Percentiles rank a stretch among this genome's conserved stretches.
Conservation (phyloP, 1,139 yeast species). For the Scheffersomyces insectosa region DNA sequence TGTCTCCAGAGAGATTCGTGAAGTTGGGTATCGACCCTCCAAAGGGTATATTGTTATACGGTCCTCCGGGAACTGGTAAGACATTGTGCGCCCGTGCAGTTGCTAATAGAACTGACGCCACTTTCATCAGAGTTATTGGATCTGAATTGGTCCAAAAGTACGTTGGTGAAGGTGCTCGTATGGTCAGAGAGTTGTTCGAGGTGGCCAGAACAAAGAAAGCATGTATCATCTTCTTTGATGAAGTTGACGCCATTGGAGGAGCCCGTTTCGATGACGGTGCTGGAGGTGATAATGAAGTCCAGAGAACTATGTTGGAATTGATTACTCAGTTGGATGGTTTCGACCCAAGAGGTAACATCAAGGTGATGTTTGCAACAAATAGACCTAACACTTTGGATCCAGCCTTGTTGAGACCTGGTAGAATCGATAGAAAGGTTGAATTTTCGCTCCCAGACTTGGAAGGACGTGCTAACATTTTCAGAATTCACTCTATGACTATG, state of each 20-base stretch:
- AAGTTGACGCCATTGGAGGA: conserved; percentile 98
- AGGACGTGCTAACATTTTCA: conserved; percentile 95
- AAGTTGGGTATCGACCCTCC: conserved; percentile 98
- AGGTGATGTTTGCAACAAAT: conserved; percentile 98
- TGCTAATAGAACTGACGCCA: conserved; percentile 98
- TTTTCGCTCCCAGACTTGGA: conserved; percentile 94
- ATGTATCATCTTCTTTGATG: conserved; percentile 94
- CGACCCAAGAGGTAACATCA: conserved; percentile 97
- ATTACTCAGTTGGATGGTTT: conserved; percentile 97
- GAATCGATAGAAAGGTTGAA: conserved; percentile 97
- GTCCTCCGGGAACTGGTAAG: conserved; percentile 99
- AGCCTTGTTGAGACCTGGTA: conserved; percentile 95
- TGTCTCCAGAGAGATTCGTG: conserved; percentile 95
- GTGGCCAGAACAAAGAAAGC: conserved; percentile 99
- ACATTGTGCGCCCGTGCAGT: conserved; percentile 98
- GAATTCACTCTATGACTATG: conserved; percentile 97
- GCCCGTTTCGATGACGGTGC: conserved; percentile 99
- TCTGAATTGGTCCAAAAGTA: conserved; percentile 97
- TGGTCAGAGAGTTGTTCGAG: conserved; percentile 97
- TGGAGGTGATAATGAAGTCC: conserved; percentile 99
- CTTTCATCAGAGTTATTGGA: conserved; percentile 96
- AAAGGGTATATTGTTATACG: conserved; percentile 91
- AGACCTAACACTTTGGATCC: conserved; percentile 98
- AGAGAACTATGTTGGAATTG: conserved; percentile 97
- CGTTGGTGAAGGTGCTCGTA: conserved; percentile 99